Evolutionary conservation across 768 basidiomycete species (phyloP).

Genomic region (Trametes cubensis): DNA sequence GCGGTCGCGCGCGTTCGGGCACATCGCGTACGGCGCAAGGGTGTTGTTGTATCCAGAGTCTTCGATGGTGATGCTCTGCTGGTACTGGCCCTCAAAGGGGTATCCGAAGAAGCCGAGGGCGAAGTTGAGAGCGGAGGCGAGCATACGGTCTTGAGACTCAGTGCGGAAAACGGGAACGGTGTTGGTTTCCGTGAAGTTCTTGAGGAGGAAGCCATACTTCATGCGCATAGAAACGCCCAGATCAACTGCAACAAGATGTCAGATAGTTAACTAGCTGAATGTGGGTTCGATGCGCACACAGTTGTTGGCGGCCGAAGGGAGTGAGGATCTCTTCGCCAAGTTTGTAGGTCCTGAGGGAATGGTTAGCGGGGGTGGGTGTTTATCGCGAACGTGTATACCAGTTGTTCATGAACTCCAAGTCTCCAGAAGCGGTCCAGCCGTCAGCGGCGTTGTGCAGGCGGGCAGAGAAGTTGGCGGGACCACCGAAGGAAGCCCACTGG

Average conservation of each 20-base stretch:
- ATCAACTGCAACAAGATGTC: constrained; percentile 35
- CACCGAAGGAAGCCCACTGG: constrained; percentile 63
- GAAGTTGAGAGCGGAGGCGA: constrained; percentile 55
- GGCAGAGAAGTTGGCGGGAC: constrained; percentile 57
- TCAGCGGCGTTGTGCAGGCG: constrained; percentile 57
- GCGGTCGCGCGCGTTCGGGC: constrained; percentile 58
- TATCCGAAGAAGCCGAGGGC: constrained; percentile 56
- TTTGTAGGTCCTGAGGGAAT: constrained; percentile 72
- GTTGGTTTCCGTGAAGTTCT: constrained; percentile 43
- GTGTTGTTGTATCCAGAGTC: constrained; percentile 57
- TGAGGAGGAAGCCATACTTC: constrained; percentile 46
- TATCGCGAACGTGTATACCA: constrained; percentile 54
- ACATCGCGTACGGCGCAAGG: constrained; percentile 83
- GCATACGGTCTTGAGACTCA: constrained; percentile 56
- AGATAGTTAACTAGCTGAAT: not conserved
- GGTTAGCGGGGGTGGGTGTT: not conserved
- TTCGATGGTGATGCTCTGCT: constrained; percentile 48
- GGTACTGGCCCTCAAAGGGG: constrained; percentile 46
- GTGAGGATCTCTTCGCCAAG: constrained; percentile 89
- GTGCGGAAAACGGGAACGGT: constrained; percentile 55
- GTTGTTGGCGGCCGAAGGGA: constrained; percentile 87
- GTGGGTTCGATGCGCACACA: constrained; percentile 53
- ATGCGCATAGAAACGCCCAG: constrained; percentile 46
- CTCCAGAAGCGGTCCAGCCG: constrained; percentile 65
- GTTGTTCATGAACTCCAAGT: constrained; percentile 75